Base-by-base conservation (phyloP, 345 rosid genomes). In the Firmiana major region DNA sequence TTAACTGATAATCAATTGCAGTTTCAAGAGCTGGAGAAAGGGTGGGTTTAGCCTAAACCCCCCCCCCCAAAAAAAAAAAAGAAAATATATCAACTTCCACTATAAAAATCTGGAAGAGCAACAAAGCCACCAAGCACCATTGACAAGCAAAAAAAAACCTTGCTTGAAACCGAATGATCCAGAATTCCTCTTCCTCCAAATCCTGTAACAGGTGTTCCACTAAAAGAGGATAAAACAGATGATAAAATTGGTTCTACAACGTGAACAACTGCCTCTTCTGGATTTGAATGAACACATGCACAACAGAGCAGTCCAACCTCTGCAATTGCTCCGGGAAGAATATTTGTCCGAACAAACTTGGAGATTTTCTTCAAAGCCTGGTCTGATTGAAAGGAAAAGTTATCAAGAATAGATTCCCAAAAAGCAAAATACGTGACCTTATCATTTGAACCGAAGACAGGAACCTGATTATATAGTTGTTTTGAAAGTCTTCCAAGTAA, bases 251-350 rank as follows among this genome's bases (percentile, higher is more conserved):
- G 99, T 79, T 92, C 93, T 74, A 93, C 97, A 87, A 96, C 89
- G 75, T 88, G 87, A 84, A 83, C 79, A 78, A 89, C 92, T 71
- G 99, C 97, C 88, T 92, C 98, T 78, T 93, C 93, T 12, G 99
- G 99, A 86, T 88, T 89, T 78, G 99, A 85, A 81, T 93, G 98
- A 85, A 96, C 89, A 85, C 97, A 93, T 63, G 99, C 98, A 86
- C 99, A 91, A 79, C 98, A 93, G 85, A 96, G 99, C 80, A 92
- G 85, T 81, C 99, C 99, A 77, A 96, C 97, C 88, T 96, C 99
- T 9, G 99, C 98, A 84, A 96, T 83, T 81, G 99, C 98, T 77
- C 99, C 99, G 64, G 98, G 99, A 84, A 96, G 99, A 86, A 96
- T 92, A 83, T 88, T 96, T 80, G 94, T 86, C 83, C 81, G 84